Evolutionary conservation across 768 basidiomycete species (phyloP), one percentile per base, ranked within the genome.

Genomic region (Gloeostereum incarnatum): DNA sequence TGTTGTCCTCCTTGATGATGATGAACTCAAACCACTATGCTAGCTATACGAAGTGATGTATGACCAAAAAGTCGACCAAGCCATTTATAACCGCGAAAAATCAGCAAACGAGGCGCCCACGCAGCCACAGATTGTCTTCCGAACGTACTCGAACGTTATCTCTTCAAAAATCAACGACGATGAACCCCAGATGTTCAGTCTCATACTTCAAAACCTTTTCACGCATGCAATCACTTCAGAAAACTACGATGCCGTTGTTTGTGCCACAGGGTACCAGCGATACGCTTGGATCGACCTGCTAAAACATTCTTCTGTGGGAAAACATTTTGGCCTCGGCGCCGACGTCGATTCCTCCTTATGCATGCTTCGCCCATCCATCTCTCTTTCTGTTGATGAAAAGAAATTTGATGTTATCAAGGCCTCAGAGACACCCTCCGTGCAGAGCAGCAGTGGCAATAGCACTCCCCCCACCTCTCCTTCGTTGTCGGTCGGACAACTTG

Each of bases 181-280:
- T n/a, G n/a, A n/a, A n/a, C n/a, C n/a, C n/a, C n/a, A n/a, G n/a
- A n/a, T n/a, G n/a, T 27, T 49, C 2, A 40, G 62, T 9, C 44
- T 58, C 37, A 50, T 35, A 8, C 49, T 69, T 30, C 59, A 62
- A 48, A 59, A 68, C 47, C 44, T 60, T 6, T 50, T 67, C 33
- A 59, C 56, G n/a, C 54, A 52, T 8, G 49, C 56, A 10, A 46
- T 56, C 39, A 45, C 49, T 9, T 52, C 59, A 32, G 41, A 47
- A 24, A 49, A 49, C 18, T 75, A 74, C 51, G 69, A 75, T 47
- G 59, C 53, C 19, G 50, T 75, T 47, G 50, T 75, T 36, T 73
- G 67, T 49, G 72, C 70, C 2, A 75, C 73, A 8, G 73, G 73
- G 9, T 75, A 75, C 48, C 63, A 71, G 40, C 62, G 71, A 19